Evolutionary conservation across 768 basidiomycete species (phyloP), one percentile per base, ranked within the genome.

Genomic region (Macrolepiota dolichaula): DNA sequence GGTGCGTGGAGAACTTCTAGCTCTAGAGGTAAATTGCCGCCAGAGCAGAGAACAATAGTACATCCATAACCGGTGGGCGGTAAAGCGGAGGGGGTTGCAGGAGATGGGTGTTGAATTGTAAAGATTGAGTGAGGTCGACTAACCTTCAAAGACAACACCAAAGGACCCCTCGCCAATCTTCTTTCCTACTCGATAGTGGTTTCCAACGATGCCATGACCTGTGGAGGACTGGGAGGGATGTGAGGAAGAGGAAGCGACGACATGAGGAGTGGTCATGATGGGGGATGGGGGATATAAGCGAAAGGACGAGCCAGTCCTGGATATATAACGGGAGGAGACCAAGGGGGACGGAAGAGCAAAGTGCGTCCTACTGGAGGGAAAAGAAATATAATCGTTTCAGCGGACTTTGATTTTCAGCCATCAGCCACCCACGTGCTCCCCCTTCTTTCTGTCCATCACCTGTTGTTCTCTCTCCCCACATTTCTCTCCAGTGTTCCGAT

Each of bases 141-240:
- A 70, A 95, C 97, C 89, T 84, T 98, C 89, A 76, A 97, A 94
- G 64, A 98, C 90, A 66, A 98, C 96, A 69, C 96, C 96, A 72
- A 99, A 99, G n/a, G 90, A 92, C 54, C 96, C 96, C 77, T 99
- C 96, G 51, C 96, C 96, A 73, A 98, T 96, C 86, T 98, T 98
- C 84, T 96, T 95, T 54, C 96, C 96, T 55, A 98, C 95, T 64
- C 91, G 84, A 71, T 85, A 92, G 72, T 91, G 85, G 68, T 80
- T 86, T 46, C 91, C 91, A 61, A 92, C 88, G 72, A 92, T 85
- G 68, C 89, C 85, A 73, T 86, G 89, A 42, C 84, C 87, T 32
- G 81, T 81, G 29, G 83, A 79, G 51, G 85, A 81, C 69, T 85
- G 84, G 17, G 85, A 81, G 55, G 84, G 86, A 74, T 89, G 88